phyloP scores from a whole-genome alignment of 805 yeast genomes.

The Saccharomycopsis schoenii region DNA sequence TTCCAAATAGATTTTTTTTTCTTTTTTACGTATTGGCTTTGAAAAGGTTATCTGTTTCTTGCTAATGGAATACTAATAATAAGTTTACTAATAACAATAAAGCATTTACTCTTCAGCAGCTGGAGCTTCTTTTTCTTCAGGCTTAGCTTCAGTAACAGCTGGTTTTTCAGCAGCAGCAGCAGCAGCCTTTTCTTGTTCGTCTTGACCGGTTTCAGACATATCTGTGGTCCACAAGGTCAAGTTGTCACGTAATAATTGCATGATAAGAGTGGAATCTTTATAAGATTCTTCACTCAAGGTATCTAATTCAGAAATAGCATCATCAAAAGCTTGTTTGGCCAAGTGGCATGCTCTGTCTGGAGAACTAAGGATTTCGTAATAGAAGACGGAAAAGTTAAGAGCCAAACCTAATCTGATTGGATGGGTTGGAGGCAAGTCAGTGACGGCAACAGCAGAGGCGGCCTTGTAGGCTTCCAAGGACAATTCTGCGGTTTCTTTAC shows the following conservation, averaged over 20 bases:
- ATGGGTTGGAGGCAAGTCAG: conserved; percentile 96
- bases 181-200: conserved; percentile 29
- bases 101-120: conserved; percentile 11
- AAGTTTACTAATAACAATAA: neutral
- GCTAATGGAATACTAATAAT: neutral
- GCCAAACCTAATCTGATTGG: conserved; percentile 98
- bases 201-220: conserved; percentile 73
- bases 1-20: neutral
- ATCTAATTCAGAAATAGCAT: conserved; percentile 97
- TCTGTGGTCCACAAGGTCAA: conserved; percentile 96
- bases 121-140: conserved; percentile 13
- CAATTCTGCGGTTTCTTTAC: conserved; percentile 84
- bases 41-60: neutral
- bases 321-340: conserved; percentile 98
- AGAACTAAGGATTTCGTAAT: conserved; percentile 94
- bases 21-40: neutral
- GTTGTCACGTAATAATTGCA: conserved; percentile 98
- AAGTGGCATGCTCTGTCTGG: conserved; percentile 98
- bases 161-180: conserved; percentile 26
- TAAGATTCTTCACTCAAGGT: conserved; percentile 95
- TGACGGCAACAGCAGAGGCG: conserved; percentile 94
- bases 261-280: conserved; percentile 96
- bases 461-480: conserved; percentile 91
- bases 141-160: conserved; percentile 22
- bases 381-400: conserved; percentile 93